Base-by-base conservation (phyloP, 2,329 filamentous ascomycete genomes). In the Ophiostoma sp. region DNA sequence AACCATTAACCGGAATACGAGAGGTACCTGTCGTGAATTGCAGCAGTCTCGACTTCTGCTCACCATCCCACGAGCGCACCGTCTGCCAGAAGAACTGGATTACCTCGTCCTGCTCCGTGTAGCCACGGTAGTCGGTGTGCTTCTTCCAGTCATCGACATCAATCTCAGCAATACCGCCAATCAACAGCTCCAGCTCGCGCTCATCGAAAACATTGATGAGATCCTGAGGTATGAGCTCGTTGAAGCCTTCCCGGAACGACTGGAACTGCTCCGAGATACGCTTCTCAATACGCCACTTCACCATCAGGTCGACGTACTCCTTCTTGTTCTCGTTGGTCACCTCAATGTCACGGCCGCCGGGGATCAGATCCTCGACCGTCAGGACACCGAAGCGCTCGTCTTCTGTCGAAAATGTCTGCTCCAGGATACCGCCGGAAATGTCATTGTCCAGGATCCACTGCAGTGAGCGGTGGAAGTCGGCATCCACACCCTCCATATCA, bases 111-210 rank as follows among this genome's bases (percentile, higher is more conserved):
- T 91, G 94, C 84, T 99, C 96, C 11, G 97, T 98, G 87, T 99
- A 99, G 72, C 96, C 96, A 78, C 96, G 92, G 83, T 99, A 99
- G 81, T 99, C 96, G 64, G 96, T 99, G 84, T 99, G 96, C 87
- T 99, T 99, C 92, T 99, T 98, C 96, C 96, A 99, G 83, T 99
- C 96, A 75, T 99, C 96, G 19, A 99, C 95, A 80, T 99, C 96
- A 78, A 99, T 99, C 83, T 99, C 96, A n/a, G 96, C 96, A 78
- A 99, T 99, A 87, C 96, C 96, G 77, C 96, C 96, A 80, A 99
- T 98, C 78, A 99, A 88, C 77, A 99, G 85, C 83, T 99, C 96
- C 66, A 99, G 87, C 83, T 99, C 96, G 79, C 96, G 93, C 86
- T 99, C 96, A 80, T 99, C 96, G 79, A 99, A 99, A 55, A 99